Base-by-base conservation (phyloP, 805 yeast genomes). In the Starmerella bombi region DNA sequence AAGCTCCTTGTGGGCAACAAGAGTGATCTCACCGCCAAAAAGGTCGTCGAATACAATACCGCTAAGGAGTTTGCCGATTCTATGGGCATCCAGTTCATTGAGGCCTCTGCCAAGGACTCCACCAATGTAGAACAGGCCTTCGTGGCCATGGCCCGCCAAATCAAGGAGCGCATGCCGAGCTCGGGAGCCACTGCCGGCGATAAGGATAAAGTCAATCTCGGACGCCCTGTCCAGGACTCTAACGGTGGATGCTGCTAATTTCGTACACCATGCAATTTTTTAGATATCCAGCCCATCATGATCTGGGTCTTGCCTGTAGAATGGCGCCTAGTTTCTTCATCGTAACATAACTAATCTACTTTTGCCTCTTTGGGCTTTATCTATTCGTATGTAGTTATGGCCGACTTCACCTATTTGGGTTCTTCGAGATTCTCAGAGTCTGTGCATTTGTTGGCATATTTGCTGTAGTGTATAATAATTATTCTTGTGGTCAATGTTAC, bases 31-130 rank as follows among this genome's bases (percentile, higher is more conserved):
- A 71, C 80, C 38, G 95, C 85, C 59, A 84, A 86, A 70, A 82
- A 86, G 67, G 86, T 84, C 41, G 98, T 91, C 42, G 97, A 91
- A 58, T 84, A 81, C 64, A 80, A 93, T 46, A 86, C 82, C 39
- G 97, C 97, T 29, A 85, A 88, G 69, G 97, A 88, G 66, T 91
- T 86, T 69, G 94, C 97, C 34, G 97, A 91, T 61, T 80, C 93
- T 32, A 71, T 84, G 60, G 88, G 83, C 52, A 81, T 91, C 58
- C 94, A 95, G 50, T 85, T 91, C 63, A 72, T 91, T 63, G 98
- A 91, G 66, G 91, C 98, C 9, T 80, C 93, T 29, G 98, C 98
- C 21, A 74, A 85, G 61, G 81, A 81, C 56, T 80, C 95, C 27
- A 84, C 95, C 43, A 91, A 91, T 59, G 98, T 91, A 53, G 98